Percentiles rank a stretch among this genome's conserved stretches.
phyloP scores from a whole-genome alignment of 371 early-diverging fungal genomes.

The Haplosporangium sp. region DNA sequence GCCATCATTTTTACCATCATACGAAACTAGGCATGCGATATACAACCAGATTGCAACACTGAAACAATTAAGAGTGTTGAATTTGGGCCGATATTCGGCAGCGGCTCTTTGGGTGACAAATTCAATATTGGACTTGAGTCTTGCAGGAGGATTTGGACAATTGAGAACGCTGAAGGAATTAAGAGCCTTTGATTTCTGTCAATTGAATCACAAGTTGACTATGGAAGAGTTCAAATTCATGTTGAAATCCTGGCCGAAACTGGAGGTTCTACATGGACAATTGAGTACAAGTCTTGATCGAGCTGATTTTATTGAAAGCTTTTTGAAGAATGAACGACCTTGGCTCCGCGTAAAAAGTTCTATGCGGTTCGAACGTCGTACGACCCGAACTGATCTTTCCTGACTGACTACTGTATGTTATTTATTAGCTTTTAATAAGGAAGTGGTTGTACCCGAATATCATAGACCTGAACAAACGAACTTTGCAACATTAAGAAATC shows the following conservation, averaged over 20 bases:
- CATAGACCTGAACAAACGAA: no score
- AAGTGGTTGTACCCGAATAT: no score
- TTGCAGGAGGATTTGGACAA: constrained; percentile 18
- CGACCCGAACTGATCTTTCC: background rate
- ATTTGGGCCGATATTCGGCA: constrained; percentile 10
- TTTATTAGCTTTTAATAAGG: no score
- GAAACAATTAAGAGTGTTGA: constrained; percentile 20
- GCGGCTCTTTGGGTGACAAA: constrained; percentile 2
- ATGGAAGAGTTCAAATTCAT: constrained; percentile 42
- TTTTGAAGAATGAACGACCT: constrained; percentile 24
- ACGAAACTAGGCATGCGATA: constrained; percentile 13
- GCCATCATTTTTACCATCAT: constrained; percentile 1
- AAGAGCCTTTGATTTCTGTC: constrained; percentile 38
- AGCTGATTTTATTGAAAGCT: constrained; percentile 21
- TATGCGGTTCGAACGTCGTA: constrained; percentile 14
- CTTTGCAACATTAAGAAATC: no score
- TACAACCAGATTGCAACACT: constrained; percentile 24
- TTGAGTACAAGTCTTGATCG: constrained; percentile 18
- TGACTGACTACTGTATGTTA: background rate
- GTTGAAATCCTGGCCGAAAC: constrained; percentile 32
- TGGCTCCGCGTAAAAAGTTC: constrained; percentile 18
- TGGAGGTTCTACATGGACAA: constrained; percentile 23
- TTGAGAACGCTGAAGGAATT: constrained; percentile 18
- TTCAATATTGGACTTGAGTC: constrained; percentile 31
- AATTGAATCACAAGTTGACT: constrained; percentile 25